Conservation (phyloP, 2,329 filamentous ascomycete genomes). For the Exophiala alcalophila region DNA sequence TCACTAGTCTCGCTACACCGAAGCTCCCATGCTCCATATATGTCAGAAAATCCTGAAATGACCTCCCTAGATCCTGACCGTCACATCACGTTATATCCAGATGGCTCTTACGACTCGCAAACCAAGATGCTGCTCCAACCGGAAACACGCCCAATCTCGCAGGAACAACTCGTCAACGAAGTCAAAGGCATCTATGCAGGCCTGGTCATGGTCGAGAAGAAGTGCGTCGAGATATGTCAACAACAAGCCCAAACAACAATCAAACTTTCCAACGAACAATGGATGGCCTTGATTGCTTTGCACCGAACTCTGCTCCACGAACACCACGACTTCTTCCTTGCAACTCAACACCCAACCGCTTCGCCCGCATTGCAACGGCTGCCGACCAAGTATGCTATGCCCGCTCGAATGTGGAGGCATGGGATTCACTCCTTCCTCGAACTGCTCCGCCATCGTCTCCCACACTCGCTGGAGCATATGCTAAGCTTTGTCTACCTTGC, state of each 20-base stretch:
- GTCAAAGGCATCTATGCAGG: slow-evolving; percentile 61
- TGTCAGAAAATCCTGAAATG: no score
- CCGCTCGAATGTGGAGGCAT: slow-evolving; percentile 92
- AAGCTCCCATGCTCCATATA: neutral
- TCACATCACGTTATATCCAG: neutral
- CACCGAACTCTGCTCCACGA: slow-evolving; percentile 80
- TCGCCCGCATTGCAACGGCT: slow-evolving; percentile 64
- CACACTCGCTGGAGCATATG: slow-evolving; percentile 81
- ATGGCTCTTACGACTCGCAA: slow-evolving; percentile 6
- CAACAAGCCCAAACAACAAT: slow-evolving; percentile 56
- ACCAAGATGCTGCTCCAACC: slow-evolving; percentile 47
- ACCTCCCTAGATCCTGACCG: neutral
- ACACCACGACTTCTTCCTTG: slow-evolving; percentile 82
- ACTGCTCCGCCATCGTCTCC: slow-evolving; percentile 69
- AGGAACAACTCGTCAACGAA: slow-evolving; percentile 75
- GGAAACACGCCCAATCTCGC: slow-evolving; percentile 66
- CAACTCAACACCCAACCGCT: slow-evolving; percentile 79
- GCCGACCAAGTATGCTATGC: slow-evolving; percentile 83
- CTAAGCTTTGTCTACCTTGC: slow-evolving; percentile 83
- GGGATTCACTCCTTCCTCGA: slow-evolving; percentile 86
- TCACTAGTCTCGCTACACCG: slow-evolving; percentile 1
- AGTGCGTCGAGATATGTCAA: slow-evolving; percentile 80
- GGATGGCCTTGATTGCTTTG: slow-evolving; percentile 77
- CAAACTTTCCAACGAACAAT: slow-evolving; percentile 63
- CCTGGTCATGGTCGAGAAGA: slow-evolving; percentile 62